Evolutionary conservation across 139 green algal genomes (phyloP), one percentile per base, ranked within the genome.

Genomic region (Chlorella sp.): DNA sequence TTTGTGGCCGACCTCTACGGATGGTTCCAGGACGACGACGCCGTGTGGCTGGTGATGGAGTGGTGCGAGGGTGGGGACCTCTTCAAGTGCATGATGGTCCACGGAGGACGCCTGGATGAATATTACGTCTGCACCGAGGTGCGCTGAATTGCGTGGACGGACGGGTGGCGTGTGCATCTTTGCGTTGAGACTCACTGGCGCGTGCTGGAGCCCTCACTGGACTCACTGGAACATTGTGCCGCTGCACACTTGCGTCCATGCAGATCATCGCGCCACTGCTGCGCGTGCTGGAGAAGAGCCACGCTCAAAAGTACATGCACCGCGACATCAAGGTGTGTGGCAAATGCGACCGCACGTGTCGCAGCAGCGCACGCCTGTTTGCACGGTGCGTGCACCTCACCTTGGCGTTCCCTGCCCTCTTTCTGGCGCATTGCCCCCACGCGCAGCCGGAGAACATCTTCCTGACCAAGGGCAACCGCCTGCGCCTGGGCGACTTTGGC

Each of bases 401-500:
- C 49, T 26, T 59, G 49, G 49, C 49, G 14, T n/a, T n/a, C n/a
- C n/a, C n/a, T n/a, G n/a, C n/a, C n/a, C n/a, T n/a, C n/a, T n/a
- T n/a, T n/a, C n/a, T n/a, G n/a, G n/a, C n/a, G n/a, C n/a, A n/a
- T n/a, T n/a, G n/a, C n/a, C n/a, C n/a, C n/a, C n/a, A n/a, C n/a
- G n/a, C n/a, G n/a, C 20, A 81, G 82, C 91, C 90, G 10, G 90
- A 96, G 74, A 96, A 96, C 80, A 88, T 96, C 35, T 92, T 96
- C 74, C 82, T 96, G 14, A 87, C 86, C 0, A 35, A 27, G 0
- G 29, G 63, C 6, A 71, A 71, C 31, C 72, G 83, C 30, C 69
- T 94, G 49, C 73, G 81, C 63, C 75, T 96, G 69, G 90, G 88
- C 0, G 91, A 96, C 76, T 90, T 93, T 74, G 91, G 91, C 0